A percentile compares a stretch with the other conserved stretches of the same genome.
Evolutionary conservation across 192 early-diverging fungal species (phyloP).

Genomic region (Coemansia biformis): DNA sequence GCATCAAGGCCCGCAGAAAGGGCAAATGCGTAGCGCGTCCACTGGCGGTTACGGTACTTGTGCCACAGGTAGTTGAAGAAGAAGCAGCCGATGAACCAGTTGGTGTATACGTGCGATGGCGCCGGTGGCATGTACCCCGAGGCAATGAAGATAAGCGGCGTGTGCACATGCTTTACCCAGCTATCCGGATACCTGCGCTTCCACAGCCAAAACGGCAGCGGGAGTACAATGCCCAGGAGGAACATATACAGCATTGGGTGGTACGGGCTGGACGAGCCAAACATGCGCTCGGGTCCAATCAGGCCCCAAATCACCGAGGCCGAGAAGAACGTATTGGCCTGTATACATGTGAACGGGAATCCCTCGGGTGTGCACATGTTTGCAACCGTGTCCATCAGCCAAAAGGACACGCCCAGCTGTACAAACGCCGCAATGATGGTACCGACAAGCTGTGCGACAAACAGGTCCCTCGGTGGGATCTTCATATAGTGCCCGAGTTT

Average conservation of each 20-base stretch:
- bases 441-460: slow-evolving; percentile 70
- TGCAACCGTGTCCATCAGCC: slow-evolving; percentile 56
- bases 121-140: slow-evolving; percentile 60
- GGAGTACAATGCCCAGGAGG: slow-evolving; percentile 62
- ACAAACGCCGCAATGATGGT: slow-evolving; percentile 66
- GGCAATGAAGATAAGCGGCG: slow-evolving; percentile 63
- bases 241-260: slow-evolving; percentile 47
- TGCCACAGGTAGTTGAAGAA: slow-evolving; percentile 57
- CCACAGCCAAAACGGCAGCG: slow-evolving; percentile 65
- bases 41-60: slow-evolving; percentile 43
- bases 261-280: slow-evolving; percentile 58
- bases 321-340: slow-evolving; percentile 60
- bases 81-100: slow-evolving; percentile 28
- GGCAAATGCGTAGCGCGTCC: slow-evolving; percentile 55
- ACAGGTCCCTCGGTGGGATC: slow-evolving; percentile 74
- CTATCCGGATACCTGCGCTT: slow-evolving; percentile 58
- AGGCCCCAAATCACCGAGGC: slow-evolving; percentile 78
- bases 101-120: slow-evolving; percentile 47
- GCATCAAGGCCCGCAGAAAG: slow-evolving; percentile 55
- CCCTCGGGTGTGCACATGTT: slow-evolving; percentile 56
- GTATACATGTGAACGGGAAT: slow-evolving; percentile 62
- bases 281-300: slow-evolving; percentile 65
- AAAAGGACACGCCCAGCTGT: slow-evolving; percentile 64
- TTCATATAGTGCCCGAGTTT: slow-evolving; percentile 81
- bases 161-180: slow-evolving; percentile 60